These are phyloP conservation scores for Cercospora canescens DNA, from an alignment of 2,329 filamentous ascomycete genomes.

Conservation along the genomic window DNA sequence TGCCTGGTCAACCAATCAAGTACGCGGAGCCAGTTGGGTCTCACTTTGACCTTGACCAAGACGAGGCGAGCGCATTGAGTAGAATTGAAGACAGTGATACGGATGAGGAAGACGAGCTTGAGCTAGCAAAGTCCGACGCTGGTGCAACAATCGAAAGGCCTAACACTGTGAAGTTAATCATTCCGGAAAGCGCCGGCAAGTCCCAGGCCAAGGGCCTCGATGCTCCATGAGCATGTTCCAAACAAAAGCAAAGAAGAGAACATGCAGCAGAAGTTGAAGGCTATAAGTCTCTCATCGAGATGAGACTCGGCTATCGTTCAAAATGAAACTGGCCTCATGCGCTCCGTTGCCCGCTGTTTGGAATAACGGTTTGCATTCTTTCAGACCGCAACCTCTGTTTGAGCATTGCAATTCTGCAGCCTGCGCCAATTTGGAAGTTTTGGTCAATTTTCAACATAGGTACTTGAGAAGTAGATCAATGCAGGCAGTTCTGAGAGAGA, in stretches of 20 bases:
- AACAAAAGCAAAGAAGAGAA: no score
- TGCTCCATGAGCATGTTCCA: not conserved
- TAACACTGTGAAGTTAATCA: slow-evolving; percentile 15
- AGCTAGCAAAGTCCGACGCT: not conserved
- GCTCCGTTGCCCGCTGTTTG: no score
- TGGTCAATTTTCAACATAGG: not conserved
- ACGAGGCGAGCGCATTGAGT: slow-evolving; percentile 3
- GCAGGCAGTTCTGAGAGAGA: not conserved
- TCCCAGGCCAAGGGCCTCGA: not conserved
- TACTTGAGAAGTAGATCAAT: not conserved
- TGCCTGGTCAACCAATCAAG: slow-evolving; percentile 32
- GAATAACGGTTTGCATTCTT: no score
- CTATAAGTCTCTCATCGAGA: no score
- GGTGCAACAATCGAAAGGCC: not conserved
- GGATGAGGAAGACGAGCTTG: not conserved
- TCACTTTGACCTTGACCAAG: not conserved
- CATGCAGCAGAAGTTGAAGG: no score
- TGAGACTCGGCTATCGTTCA: no score
- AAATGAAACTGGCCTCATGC: no score
- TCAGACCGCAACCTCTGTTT: no score
- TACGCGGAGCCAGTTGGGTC: slow-evolving; percentile 25
- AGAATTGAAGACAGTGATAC: slow-evolving; percentile 11
- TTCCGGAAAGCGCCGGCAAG: not conserved
- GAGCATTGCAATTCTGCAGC: not conserved
- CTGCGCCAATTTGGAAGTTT: not conserved